Base-by-base conservation (phyloP, 192 early-diverging fungal species). In the Anaeromyces robustus region DNA sequence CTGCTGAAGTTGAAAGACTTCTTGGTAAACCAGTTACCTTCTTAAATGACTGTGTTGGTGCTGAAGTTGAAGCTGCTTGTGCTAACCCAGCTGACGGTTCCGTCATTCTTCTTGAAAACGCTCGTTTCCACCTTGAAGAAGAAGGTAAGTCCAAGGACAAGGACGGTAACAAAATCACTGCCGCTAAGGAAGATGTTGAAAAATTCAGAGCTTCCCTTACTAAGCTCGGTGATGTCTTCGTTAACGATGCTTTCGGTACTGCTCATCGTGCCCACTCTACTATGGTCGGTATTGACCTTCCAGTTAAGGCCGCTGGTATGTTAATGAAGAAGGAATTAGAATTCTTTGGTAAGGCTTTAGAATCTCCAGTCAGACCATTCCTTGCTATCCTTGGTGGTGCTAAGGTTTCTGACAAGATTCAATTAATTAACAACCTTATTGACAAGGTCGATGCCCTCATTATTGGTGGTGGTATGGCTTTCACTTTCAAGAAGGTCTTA, bases 231-330 rank as follows among this genome's bases (percentile, higher is more conserved):
- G 96, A 99, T 87, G 85, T 99, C 34, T 99, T 97, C 84, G 90
- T 99, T 80, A 99, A 99, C 90, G 97, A 99, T 85, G 97, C 97
- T 29, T 99, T 99, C 86, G 97, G 97, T 79, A 99, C 97, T 26
- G 96, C 97, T 80, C 97, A 99, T 88, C 95, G 97, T 82, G 95
- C 97, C 29, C 97, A 99, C 91, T 94, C 92, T 82, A 85, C 68
- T 17, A 97, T 98, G 94, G 97, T 99, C 79, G 97, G 97, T 77
- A 93, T 99, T 39, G 88, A 95, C 81, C 88, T 99, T 81, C 92
- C 95, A 77, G 87, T 92, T 79, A 91, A 93, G 80, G 97, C 97
- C 41, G 94, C 97, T 68, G 97, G 97, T 59, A 94, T 99, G 87
- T 88, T 99, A 86, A 97, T 99, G 95, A 94, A 97, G 89, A 96